Evolutionary conservation across 2,329 filamentous ascomycete species (phyloP).

Genomic region (Colletotrichum musae): DNA sequence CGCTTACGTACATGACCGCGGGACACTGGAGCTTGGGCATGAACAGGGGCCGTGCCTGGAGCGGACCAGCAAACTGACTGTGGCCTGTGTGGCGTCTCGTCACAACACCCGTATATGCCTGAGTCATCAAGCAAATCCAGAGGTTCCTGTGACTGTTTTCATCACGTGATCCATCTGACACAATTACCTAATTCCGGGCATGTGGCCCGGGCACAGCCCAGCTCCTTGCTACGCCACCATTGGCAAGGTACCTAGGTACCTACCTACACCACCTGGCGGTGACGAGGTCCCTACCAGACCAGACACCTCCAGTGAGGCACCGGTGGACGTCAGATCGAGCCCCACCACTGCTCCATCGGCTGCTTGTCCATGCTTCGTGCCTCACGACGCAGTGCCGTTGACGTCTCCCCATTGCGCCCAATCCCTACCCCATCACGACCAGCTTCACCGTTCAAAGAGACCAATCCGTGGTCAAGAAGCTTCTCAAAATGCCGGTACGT

Average conservation of each 20-base stretch:
- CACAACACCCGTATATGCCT: background rate
- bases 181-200: no score
- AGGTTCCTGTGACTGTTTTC: no score
- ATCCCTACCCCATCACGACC: constrained; percentile 32
- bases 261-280: constrained; percentile 9
- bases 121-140: background rate
- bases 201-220: background rate
- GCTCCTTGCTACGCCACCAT: background rate
- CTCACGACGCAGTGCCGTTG: constrained; percentile 6
- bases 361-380: background rate
- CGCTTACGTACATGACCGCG: no score
- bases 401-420: constrained; percentile 31
- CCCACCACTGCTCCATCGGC: constrained; percentile 34
- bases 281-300: no score
- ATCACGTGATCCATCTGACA: no score
- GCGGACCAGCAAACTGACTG: background rate
- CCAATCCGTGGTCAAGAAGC: constrained; percentile 24
- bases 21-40: constrained; percentile 35
- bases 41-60: background rate
- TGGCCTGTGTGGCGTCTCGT: constrained; percentile 15
- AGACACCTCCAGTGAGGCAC: constrained; percentile 1
- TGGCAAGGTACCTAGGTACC: background rate
- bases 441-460: constrained; percentile 41
- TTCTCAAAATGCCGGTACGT: constrained; percentile 64
- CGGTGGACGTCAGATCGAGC: constrained; percentile 24